Conservation (phyloP, 257 asterid species). For the Plectranthus barbatus region DNA sequence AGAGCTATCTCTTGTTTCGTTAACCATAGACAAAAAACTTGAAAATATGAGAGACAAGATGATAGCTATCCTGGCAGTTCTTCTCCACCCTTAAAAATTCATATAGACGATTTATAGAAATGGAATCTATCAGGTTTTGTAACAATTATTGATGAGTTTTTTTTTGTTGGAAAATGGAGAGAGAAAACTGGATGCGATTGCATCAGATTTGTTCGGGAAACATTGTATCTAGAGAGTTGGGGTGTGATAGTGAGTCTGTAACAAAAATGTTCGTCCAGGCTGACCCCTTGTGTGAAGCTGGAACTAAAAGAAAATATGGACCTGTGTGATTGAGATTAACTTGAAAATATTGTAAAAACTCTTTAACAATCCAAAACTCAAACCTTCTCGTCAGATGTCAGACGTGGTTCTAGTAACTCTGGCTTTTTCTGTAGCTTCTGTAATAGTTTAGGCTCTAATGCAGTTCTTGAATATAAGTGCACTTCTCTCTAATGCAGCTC, state of each 20-base stretch:
- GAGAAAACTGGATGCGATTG: too few relatives aligned
- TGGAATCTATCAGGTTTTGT: not conserved
- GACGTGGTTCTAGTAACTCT: not conserved
- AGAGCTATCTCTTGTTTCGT: too few relatives aligned
- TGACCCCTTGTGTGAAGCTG: not conserved
- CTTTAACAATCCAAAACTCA: too few relatives aligned
- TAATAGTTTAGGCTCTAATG: not conserved
- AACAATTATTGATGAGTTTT: too few relatives aligned
- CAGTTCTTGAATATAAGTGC: not conserved
- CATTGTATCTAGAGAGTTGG: too few relatives aligned
- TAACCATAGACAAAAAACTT: too few relatives aligned
- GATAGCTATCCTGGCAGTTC: not conserved
- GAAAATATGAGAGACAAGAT: too few relatives aligned
- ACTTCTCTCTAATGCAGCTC: not conserved
- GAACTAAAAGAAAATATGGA: not conserved
- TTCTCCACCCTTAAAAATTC: not conserved
- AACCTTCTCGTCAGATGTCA: too few relatives aligned
- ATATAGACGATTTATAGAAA: not conserved
- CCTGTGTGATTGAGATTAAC: not conserved
- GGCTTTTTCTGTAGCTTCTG: not conserved
- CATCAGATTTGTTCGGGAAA: too few relatives aligned
- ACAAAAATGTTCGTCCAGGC: not conserved
- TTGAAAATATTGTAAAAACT: too few relatives aligned
- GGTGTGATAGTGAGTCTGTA: not conserved
- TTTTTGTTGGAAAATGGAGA: too few relatives aligned